Conservation (phyloP, 2,329 filamentous ascomycete genomes). For the Neonectria punicea region DNA sequence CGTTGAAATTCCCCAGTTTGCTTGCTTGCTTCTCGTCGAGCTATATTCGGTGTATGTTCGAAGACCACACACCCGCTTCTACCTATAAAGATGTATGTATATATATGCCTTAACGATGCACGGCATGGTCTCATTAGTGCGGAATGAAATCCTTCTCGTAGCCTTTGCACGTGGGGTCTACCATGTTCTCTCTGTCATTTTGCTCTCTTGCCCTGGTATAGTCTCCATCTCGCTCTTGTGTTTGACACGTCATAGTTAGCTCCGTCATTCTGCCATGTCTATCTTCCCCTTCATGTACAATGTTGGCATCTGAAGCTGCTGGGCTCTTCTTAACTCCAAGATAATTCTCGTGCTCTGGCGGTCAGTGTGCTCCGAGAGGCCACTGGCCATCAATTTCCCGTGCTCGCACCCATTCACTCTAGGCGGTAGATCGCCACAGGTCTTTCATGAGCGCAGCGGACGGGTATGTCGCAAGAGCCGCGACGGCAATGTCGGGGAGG, state of each 20-base stretch:
- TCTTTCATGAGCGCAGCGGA: constrained; percentile 57
- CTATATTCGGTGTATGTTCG: constrained; percentile 15
- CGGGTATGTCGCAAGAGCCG: constrained; percentile 57
- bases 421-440: constrained; percentile 55
- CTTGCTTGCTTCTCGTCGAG: constrained; percentile 17
- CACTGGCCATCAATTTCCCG: background rate
- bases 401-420: constrained; percentile 4
- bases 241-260: background rate
- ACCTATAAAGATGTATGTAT: constrained; percentile 18
- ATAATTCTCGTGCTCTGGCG: background rate
- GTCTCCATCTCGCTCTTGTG: background rate
- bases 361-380: background rate
- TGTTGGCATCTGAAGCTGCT: constrained; percentile 1
- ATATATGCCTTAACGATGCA: constrained; percentile 6
- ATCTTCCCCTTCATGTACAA: constrained; percentile 6
- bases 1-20: background rate
- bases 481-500: constrained; percentile 54
- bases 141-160: constrained; percentile 3
- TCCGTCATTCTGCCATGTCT: background rate
- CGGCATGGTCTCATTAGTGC: constrained; percentile 18
- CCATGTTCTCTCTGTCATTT: background rate
- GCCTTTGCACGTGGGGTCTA: constrained; percentile 3
- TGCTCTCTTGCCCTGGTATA: background rate
- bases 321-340: background rate
- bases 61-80: constrained; percentile 15